A percentile compares a stretch with the other conserved stretches of the same genome.
Evolutionary conservation across 2,329 filamentous ascomycete genomes (phyloP).

Genomic region (Fusarium albidum): DNA sequence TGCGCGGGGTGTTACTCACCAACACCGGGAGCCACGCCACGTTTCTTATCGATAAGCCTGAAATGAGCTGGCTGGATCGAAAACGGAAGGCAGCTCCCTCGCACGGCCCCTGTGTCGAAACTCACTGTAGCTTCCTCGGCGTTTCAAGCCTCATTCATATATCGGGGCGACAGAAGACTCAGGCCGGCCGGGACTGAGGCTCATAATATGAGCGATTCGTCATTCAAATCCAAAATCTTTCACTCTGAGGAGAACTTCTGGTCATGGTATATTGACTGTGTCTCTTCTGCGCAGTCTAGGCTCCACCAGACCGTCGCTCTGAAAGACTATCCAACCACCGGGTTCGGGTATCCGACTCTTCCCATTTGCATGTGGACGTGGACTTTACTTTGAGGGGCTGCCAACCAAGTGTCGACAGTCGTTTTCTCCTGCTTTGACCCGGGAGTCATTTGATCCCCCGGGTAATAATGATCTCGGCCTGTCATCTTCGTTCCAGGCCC

Average conservation of each 20-base stretch:
- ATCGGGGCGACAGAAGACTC: constrained; percentile 30
- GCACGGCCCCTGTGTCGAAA: constrained; percentile 12
- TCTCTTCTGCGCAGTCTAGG: constrained; percentile 13
- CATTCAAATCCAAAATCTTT: too few relatives aligned
- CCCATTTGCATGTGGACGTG: background rate
- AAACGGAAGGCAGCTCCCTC: constrained; percentile 2
- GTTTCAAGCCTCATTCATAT: constrained; percentile 30
- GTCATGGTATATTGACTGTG: background rate
- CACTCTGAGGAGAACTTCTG: too few relatives aligned
- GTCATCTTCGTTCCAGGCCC: background rate
- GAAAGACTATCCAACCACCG: constrained; percentile 6
- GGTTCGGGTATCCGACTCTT: constrained; percentile 4
- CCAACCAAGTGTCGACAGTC: background rate
- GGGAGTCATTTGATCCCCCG: background rate
- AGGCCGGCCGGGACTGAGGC: too few relatives aligned
- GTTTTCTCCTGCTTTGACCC: background rate
- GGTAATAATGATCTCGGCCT: constrained; percentile 5
- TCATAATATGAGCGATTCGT: too few relatives aligned
- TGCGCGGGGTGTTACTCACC: constrained; percentile 38
- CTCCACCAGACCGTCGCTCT: constrained; percentile 8
- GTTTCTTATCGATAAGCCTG: constrained; percentile 32
- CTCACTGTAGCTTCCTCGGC: background rate
- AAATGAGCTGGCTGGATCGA: too few relatives aligned
- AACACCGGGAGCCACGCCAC: constrained; percentile 5
- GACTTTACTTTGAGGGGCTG: background rate